phyloP scores from a whole-genome alignment of 192 early-diverging fungal species.

The Coemansia sp. region DNA sequence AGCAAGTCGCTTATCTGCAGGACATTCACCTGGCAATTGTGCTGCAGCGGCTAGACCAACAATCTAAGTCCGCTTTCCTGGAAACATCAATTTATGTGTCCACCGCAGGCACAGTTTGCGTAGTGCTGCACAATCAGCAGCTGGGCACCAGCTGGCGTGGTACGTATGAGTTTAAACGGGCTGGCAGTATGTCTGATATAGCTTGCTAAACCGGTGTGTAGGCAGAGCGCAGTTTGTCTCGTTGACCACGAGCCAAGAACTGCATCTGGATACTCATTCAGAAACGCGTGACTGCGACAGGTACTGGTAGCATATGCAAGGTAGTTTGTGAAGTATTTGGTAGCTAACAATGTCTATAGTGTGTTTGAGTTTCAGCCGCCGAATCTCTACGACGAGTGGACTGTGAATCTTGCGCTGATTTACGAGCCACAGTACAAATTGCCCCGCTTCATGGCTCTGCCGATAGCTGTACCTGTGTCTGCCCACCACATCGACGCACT shows the following conservation, averaged over 20 bases:
- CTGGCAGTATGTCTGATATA: background rate
- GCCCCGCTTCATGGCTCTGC: constrained; percentile 10
- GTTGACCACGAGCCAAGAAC: background rate
- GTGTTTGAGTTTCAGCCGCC: constrained; percentile 26
- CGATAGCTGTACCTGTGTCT: background rate
- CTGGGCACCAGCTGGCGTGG: constrained; percentile 34
- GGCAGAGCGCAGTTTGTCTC: constrained; percentile 1
- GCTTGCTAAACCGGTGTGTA: background rate
- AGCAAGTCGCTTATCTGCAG: constrained; percentile 21
- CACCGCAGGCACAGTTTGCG: constrained; percentile 4
- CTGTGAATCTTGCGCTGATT: constrained; percentile 15
- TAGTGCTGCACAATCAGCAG: constrained; percentile 15
- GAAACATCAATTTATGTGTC: constrained; percentile 13
- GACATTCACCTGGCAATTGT: constrained; percentile 37
- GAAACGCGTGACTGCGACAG: background rate
- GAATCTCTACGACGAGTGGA: constrained; percentile 25
- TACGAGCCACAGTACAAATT: constrained; percentile 22
- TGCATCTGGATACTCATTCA: background rate
- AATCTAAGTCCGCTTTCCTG: constrained; percentile 9
- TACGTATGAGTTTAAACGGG: constrained; percentile 1
- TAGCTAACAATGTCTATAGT: constrained; percentile 7
- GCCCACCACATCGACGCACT: constrained; percentile 30
- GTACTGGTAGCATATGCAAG: background rate
- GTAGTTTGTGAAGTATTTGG: background rate
- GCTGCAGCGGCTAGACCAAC: constrained; percentile 16